Evolutionary conservation across 805 yeast genomes (phyloP).

Genomic region (Barnettozyma sucrosica): DNA sequence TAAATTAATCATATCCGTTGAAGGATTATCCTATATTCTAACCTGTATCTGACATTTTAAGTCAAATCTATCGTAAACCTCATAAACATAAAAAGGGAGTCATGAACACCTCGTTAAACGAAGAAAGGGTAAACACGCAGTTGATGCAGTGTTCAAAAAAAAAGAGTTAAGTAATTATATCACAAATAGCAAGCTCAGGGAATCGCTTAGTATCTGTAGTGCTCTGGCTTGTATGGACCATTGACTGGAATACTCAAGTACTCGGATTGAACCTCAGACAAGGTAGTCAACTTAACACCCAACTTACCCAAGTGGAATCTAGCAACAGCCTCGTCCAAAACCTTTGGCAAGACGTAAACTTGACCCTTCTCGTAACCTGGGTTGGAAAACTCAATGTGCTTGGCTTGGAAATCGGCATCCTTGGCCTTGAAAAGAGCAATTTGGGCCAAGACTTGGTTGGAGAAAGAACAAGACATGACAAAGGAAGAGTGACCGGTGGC

Average conservation of each 20-base stretch:
- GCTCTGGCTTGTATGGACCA: conserved; percentile 98
- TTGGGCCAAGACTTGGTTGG: conserved; percentile 98
- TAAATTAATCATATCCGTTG: conserved; percentile 19
- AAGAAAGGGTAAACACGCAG: conserved; percentile 15
- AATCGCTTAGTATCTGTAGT: conserved; percentile 81
- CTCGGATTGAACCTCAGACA: conserved; percentile 79
- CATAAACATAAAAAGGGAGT: conserved; percentile 8
- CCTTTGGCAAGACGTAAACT: conserved; percentile 95
- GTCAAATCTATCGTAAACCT: conserved; percentile 7
- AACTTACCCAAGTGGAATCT: conserved; percentile 92
- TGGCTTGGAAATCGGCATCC: conserved; percentile 70
- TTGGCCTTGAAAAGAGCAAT: conserved; percentile 91
- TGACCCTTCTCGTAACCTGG: conserved; percentile 82
- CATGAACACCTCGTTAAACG: conserved; percentile 9
- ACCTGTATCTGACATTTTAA: not conserved
- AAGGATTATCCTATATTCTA: conserved; percentile 14
- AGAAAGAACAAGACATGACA: conserved; percentile 99
- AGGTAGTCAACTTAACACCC: conserved; percentile 79
- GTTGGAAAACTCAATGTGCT: conserved; percentile 84
- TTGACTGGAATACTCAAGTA: conserved; percentile 86
- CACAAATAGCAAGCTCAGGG: not conserved
- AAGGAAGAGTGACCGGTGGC: conserved; percentile 99
- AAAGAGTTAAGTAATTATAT: not conserved
- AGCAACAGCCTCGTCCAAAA: conserved; percentile 98
- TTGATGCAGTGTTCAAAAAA: conserved; percentile 18